A percentile compares a stretch with the other conserved stretches of the same genome.
These are phyloP conservation scores for Termitomyces sp. DNA, from an alignment of 768 basidiomycete species.

Conservation along the genomic window DNA sequence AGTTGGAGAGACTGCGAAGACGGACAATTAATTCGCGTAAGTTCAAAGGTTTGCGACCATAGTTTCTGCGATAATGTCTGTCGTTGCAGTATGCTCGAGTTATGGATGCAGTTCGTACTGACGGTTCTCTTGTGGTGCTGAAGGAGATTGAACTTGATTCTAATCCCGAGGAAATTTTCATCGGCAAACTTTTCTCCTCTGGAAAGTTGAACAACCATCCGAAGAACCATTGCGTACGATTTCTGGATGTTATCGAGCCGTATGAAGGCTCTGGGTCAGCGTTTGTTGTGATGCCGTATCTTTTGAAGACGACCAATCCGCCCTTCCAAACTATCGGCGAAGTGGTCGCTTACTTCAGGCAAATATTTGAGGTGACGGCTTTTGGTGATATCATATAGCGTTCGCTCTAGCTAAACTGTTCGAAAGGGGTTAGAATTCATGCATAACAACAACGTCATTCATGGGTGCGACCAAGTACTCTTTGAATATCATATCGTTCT, in stretches of 20 bases:
- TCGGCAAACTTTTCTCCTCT: background rate
- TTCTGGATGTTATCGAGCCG: background rate
- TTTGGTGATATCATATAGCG: background rate
- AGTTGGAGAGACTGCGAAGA: background rate
- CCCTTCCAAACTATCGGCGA: background rate
- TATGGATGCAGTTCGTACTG: background rate
- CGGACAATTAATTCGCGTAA: background rate
- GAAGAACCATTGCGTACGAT: slow-evolving; percentile 1
- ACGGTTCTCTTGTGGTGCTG: background rate
- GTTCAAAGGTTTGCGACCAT: background rate
- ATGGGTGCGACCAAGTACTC: background rate
- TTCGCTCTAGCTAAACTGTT: background rate
- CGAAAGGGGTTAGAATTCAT: background rate
- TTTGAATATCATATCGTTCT: background rate
- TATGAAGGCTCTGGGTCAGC: background rate
- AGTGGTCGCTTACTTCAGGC: background rate
- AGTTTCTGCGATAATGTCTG: background rate
- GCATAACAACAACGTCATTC: background rate
- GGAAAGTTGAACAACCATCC: background rate
- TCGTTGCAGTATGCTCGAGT: background rate
- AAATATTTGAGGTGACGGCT: background rate
- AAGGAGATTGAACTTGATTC: background rate
- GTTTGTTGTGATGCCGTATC: background rate
- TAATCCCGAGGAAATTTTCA: background rate
- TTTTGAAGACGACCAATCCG: background rate